Percentiles rank a stretch among this genome's conserved stretches.
Evolutionary conservation across 495 filamentous ascomycete genomes (phyloP).

Genomic region (Astrothelium macrocarpum): DNA sequence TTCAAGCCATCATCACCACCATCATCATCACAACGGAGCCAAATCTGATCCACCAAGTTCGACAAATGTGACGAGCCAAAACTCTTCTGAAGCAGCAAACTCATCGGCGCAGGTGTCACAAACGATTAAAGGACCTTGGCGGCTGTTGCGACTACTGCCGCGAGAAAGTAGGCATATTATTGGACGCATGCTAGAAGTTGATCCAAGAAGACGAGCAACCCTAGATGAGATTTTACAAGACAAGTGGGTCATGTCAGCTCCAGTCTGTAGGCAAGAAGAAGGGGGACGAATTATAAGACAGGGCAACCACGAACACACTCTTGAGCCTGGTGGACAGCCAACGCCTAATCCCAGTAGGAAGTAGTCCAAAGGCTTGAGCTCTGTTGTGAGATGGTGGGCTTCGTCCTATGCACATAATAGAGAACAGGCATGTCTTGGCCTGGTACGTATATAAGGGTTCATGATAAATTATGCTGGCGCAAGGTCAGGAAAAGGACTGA

Average conservation of each 20-base stretch:
- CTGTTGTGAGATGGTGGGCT: neutral
- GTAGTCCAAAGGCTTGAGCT: neutral
- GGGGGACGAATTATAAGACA: conserved; percentile 44
- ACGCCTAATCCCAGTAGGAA: conserved; percentile 38
- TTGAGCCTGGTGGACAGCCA: conserved; percentile 47
- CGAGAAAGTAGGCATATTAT: conserved; percentile 85
- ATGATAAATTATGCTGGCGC: neutral
- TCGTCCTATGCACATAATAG: neutral
- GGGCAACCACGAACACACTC: conserved; percentile 51
- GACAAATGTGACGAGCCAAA: neutral
- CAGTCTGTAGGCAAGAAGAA: conserved; percentile 53
- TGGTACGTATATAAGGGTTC: neutral
- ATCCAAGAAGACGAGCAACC: conserved; percentile 72
- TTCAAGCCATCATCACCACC: conserved; percentile 14
- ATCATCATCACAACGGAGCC: conserved; percentile 21
- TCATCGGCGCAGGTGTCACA: conserved; percentile 37
- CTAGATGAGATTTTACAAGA: conserved; percentile 79
- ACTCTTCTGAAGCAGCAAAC: neutral
- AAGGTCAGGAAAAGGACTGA: neutral
- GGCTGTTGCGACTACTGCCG: conserved; percentile 81
- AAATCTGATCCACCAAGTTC: conserved; percentile 19
- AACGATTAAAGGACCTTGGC: conserved; percentile 86
- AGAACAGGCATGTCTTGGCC: neutral
- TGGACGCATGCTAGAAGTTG: conserved; percentile 82
- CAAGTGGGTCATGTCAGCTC: conserved; percentile 73